Percentiles rank a stretch among this genome's conserved stretches.
phyloP scores from a whole-genome alignment of 495 filamentous ascomycete genomes.

The Aspergillus conjunctus region DNA sequence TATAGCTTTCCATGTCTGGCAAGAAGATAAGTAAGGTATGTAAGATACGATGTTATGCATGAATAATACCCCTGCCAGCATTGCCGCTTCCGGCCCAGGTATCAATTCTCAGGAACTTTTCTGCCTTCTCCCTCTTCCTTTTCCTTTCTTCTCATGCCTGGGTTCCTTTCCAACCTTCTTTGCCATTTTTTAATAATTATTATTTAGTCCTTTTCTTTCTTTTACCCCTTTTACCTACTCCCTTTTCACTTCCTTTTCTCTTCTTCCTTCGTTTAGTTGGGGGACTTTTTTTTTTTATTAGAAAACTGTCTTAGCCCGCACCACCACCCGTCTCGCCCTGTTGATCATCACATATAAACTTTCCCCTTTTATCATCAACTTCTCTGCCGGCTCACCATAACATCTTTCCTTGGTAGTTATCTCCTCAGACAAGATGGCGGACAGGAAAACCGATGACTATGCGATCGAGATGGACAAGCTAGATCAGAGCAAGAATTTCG shows the following conservation, averaged over 20 bases:
- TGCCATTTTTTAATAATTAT: not conserved
- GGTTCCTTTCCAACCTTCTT: not conserved
- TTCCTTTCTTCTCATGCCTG: constrained; percentile 4
- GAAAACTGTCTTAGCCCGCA: not conserved
- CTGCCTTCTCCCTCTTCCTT: constrained; percentile 4
- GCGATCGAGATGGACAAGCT: constrained; percentile 69
- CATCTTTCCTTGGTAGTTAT: not conserved
- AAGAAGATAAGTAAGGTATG: not conserved
- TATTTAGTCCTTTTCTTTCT: constrained; percentile 4
- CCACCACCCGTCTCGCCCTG: not conserved
- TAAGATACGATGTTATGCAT: not conserved
- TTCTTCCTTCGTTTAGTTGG: constrained; percentile 4
- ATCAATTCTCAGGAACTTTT: constrained; percentile 10
- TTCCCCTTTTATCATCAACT: constrained; percentile 1
- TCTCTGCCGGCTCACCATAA: constrained; percentile 1
- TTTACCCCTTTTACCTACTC: not conserved
- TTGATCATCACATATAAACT: not conserved
- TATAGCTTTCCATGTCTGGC: not conserved
- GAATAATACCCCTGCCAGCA: not conserved
- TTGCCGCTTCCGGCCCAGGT: constrained; percentile 13
- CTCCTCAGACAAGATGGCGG: constrained; percentile 53
- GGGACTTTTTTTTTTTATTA: constrained; percentile 8
- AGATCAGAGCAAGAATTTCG: constrained; percentile 62
- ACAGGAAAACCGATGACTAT: constrained; percentile 86
- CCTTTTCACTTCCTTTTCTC: not conserved